Evolutionary conservation across 352 stramenopile genomes (phyloP).

Genomic region (Aphanomyces astaci): DNA sequence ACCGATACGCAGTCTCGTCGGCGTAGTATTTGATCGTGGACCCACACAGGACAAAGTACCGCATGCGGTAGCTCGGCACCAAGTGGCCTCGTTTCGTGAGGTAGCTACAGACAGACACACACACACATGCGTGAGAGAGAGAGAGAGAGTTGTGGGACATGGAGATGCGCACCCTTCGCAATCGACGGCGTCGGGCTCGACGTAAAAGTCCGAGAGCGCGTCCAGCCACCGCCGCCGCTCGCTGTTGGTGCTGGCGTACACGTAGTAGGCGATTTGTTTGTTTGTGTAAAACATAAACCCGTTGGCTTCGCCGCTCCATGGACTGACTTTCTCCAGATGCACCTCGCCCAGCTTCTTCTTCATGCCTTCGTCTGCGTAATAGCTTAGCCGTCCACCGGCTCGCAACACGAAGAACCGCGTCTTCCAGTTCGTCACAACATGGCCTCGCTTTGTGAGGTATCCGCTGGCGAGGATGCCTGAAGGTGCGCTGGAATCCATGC

Average conservation of each 20-base stretch:
- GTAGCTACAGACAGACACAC: too few species aligned
- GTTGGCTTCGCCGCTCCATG: constrained; percentile 76
- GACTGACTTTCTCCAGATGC: constrained; percentile 76
- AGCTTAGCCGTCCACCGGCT: constrained; percentile 65
- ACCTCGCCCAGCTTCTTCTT: constrained; percentile 79
- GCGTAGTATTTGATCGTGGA: constrained; percentile 73
- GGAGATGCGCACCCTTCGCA: constrained; percentile 58
- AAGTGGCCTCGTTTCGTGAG: constrained; percentile 80
- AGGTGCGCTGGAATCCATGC: not conserved
- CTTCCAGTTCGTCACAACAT: constrained; percentile 88
- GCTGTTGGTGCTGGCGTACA: constrained; percentile 73
- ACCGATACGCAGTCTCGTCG: constrained; percentile 76
- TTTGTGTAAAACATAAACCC: constrained; percentile 88
- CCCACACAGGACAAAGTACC: constrained; percentile 81
- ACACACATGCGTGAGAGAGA: too few species aligned
- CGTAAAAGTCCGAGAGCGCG: constrained; percentile 76
- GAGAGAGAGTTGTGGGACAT: not conserved
- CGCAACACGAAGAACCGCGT: constrained; percentile 83
- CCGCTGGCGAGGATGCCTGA: constrained; percentile 27
- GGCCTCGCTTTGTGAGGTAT: constrained; percentile 79
- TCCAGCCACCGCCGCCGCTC: constrained; percentile 74
- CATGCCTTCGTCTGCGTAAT: constrained; percentile 80
- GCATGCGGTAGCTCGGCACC: constrained; percentile 76
- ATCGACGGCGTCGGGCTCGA: constrained; percentile 75
- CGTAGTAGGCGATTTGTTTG: constrained; percentile 86